These are phyloP conservation scores for Leccinum boreale DNA, from an alignment of 768 basidiomycete species.

Conservation along the genomic window DNA sequence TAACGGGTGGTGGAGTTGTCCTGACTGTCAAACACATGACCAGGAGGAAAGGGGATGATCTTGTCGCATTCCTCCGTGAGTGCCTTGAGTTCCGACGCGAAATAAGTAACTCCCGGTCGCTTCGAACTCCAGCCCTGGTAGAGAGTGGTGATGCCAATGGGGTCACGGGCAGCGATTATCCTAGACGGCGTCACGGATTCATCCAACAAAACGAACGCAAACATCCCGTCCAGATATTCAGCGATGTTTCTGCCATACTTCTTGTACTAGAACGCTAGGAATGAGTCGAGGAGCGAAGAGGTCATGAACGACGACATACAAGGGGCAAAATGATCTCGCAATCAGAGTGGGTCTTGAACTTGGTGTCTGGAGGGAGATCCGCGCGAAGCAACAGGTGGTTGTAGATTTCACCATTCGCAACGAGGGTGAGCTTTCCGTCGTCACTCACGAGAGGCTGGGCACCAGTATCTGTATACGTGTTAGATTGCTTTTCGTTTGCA, in stretches of 20 bases:
- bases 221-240: slow-evolving; percentile 92
- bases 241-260: slow-evolving; percentile 77
- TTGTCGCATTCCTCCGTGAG: slow-evolving; percentile 90
- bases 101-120: slow-evolving; percentile 80
- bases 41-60: slow-evolving; percentile 94
- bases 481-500: not conserved
- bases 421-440: slow-evolving; percentile 78
- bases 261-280: slow-evolving; percentile 58
- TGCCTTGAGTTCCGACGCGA: slow-evolving; percentile 95
- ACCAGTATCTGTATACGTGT: slow-evolving; percentile 71
- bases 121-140: slow-evolving; percentile 94
- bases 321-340: slow-evolving; percentile 96
- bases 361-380: slow-evolving; percentile 56
- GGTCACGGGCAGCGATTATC: slow-evolving; percentile 94
- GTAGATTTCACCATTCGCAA: slow-evolving; percentile 99
- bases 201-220: slow-evolving; percentile 95
- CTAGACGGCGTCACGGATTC: slow-evolving; percentile 86
- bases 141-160: slow-evolving; percentile 95
- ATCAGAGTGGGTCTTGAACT: slow-evolving; percentile 97
- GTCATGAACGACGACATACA: slow-evolving; percentile 41
- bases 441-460: slow-evolving; percentile 91
- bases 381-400: slow-evolving; percentile 86
- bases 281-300: not conserved
- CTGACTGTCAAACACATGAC: slow-evolving; percentile 89
- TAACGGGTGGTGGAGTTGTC: slow-evolving; percentile 79